Percentiles rank a stretch among this genome's conserved stretches.
phyloP scores from a whole-genome alignment of 257 asterid genomes.

The Ballota nigra region DNA sequence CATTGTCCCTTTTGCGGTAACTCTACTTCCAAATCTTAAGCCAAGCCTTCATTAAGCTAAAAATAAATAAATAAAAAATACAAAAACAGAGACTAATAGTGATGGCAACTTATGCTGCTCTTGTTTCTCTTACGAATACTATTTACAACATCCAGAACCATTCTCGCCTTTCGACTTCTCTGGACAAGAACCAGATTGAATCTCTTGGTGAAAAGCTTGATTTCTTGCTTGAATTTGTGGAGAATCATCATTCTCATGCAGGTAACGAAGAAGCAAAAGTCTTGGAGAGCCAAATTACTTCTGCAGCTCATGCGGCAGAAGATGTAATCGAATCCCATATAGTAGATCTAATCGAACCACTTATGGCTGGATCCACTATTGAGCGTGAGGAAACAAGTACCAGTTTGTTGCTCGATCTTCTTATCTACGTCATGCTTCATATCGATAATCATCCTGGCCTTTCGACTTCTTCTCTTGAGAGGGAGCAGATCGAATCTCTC shows the following conservation, averaged over 20 bases:
- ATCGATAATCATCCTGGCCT: background rate
- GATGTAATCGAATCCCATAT: background rate
- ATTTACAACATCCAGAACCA: background rate
- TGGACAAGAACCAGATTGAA: background rate
- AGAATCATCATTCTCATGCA: background rate
- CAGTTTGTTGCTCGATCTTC: background rate
- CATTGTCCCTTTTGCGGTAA: background rate
- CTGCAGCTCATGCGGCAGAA: background rate
- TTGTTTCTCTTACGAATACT: background rate
- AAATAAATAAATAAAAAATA: too few relatives aligned
- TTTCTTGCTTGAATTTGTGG: background rate
- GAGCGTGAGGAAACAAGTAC: background rate
- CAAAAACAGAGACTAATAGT: background rate
- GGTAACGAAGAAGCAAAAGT: background rate
- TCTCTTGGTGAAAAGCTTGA: background rate
- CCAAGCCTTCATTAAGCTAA: too few relatives aligned
- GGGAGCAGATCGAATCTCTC: background rate
- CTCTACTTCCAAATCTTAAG: too few relatives aligned
- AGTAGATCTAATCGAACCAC: background rate
- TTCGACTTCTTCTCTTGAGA: background rate
- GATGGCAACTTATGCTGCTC: background rate
- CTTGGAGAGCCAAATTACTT: background rate
- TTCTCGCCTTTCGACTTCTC: background rate
- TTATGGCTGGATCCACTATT: background rate
- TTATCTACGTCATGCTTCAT: background rate